These are phyloP conservation scores for Limnanthes douglasii DNA, from an alignment of 345 rosid species.

Conservation along the genomic window DNA sequence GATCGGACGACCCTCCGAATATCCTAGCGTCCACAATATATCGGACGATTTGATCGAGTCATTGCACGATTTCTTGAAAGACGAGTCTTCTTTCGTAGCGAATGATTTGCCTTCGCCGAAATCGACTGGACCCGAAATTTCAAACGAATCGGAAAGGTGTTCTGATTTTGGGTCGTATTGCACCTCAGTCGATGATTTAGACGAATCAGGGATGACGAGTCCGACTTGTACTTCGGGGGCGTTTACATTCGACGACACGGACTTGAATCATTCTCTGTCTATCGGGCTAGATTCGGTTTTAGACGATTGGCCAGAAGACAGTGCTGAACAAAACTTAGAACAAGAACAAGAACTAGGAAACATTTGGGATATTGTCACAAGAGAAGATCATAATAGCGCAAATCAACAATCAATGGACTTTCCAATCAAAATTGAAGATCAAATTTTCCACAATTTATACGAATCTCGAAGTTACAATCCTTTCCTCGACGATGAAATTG, in stretches of 20 bases:
- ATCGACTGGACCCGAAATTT: slow-evolving; percentile 12
- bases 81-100: slow-evolving; percentile 42
- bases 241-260: no score
- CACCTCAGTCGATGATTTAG: slow-evolving; percentile 43
- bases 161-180: slow-evolving; percentile 24
- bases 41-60: slow-evolving; percentile 66
- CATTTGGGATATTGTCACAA: no score
- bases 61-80: slow-evolving; percentile 65
- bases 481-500: slow-evolving; percentile 26
- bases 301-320: no score
- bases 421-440: no score
- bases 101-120: slow-evolving; percentile 10
- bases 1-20: slow-evolving; percentile 61
- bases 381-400: no score
- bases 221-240: no score
- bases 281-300: no score
- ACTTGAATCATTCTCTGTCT: slow-evolving; percentile 16
- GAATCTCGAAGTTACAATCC: no score
- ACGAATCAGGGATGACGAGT: no score
- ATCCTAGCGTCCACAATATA: slow-evolving; percentile 59
- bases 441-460: no score
- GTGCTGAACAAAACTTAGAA: no score
- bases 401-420: no score
- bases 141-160: slow-evolving; percentile 14
- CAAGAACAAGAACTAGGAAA: slow-evolving; percentile 6